These are phyloP conservation scores for Mycena metata DNA, from an alignment of 768 basidiomycete species.

Conservation along the genomic window DNA sequence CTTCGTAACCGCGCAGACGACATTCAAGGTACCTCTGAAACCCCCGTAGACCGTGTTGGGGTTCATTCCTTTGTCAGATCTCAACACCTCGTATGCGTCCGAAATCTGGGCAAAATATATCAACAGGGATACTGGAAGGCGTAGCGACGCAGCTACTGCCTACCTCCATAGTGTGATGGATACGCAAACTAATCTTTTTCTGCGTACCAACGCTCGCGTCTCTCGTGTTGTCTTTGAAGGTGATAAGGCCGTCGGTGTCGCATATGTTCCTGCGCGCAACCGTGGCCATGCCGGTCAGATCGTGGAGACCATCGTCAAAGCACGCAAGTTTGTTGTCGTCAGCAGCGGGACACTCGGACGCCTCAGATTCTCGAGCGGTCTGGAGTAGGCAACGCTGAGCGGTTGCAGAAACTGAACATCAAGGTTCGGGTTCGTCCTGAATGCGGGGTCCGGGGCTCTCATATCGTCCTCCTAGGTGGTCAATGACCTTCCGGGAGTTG, in stretches of 20 bases:
- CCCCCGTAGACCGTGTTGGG: too few species aligned
- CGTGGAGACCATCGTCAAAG: slow-evolving; percentile 74
- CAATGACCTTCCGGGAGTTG: slow-evolving; percentile 79
- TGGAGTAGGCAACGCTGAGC: slow-evolving; percentile 69
- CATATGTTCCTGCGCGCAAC: too few species aligned
- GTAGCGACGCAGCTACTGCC: slow-evolving; percentile 78
- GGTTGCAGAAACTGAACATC: slow-evolving; percentile 70
- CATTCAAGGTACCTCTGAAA: too few species aligned
- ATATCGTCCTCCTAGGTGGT: too few species aligned
- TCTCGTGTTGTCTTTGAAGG: slow-evolving; percentile 81
- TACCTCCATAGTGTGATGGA: slow-evolving; percentile 71
- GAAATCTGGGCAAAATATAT: slow-evolving; percentile 87
- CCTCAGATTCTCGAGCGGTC: slow-evolving; percentile 83
- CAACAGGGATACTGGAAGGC: slow-evolving; percentile 78
- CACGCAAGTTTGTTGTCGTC: slow-evolving; percentile 76
- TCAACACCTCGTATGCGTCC: slow-evolving; percentile 69
- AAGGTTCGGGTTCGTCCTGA: too few species aligned
- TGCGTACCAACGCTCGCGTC: slow-evolving; percentile 76
- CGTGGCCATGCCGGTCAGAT: slow-evolving; percentile 62
- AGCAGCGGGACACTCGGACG: slow-evolving; percentile 78
- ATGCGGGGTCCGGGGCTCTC: too few species aligned
- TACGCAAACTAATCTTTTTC: slow-evolving; percentile 73
- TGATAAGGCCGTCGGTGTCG: too few species aligned
- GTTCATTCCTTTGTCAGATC: too few species aligned
- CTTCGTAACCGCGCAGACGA: slow-evolving; percentile 61